Conservation (phyloP, 805 yeast genomes). For the Pichia nakasei region DNA sequence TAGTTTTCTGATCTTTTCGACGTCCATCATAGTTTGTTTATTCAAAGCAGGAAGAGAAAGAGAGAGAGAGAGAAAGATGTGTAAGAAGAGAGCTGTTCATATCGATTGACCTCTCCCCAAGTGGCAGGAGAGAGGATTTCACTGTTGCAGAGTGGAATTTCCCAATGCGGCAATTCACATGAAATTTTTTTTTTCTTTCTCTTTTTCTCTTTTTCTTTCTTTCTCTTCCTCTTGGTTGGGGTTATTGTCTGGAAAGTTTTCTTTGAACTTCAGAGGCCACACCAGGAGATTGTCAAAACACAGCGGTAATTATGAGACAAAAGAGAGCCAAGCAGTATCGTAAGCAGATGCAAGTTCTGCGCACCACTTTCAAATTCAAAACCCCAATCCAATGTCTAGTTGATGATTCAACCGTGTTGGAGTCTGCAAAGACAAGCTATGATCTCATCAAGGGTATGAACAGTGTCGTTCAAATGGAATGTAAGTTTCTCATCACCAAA, state of each 20-base stretch:
- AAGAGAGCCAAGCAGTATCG: constrained; percentile 91
- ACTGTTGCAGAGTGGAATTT: too few relatives aligned
- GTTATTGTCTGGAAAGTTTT: not conserved
- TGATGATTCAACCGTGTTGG: constrained; percentile 69
- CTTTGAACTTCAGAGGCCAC: too few relatives aligned
- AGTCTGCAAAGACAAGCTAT: constrained; percentile 57
- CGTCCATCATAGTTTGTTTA: not conserved
- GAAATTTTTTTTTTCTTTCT: too few relatives aligned
- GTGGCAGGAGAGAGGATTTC: too few relatives aligned
- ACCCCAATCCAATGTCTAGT: constrained; percentile 88
- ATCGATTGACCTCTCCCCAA: too few relatives aligned
- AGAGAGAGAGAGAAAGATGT: not conserved
- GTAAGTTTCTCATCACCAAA: constrained; percentile 89
- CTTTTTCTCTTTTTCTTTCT: too few relatives aligned
- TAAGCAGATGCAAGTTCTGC: constrained; percentile 82
- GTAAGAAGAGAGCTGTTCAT: too few relatives aligned
- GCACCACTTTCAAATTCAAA: constrained; percentile 82
- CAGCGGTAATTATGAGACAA: constrained; percentile 82
- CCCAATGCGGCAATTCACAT: too few relatives aligned
- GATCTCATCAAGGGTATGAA: constrained; percentile 75
- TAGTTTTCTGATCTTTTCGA: not conserved
- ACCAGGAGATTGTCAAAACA: not conserved
- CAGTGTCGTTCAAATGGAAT: constrained; percentile 76
- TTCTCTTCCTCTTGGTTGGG: too few relatives aligned
- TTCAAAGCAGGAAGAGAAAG: not conserved